phyloP scores from a whole-genome alignment of 306 rosid genomes.

The Castanospermum australe region DNA sequence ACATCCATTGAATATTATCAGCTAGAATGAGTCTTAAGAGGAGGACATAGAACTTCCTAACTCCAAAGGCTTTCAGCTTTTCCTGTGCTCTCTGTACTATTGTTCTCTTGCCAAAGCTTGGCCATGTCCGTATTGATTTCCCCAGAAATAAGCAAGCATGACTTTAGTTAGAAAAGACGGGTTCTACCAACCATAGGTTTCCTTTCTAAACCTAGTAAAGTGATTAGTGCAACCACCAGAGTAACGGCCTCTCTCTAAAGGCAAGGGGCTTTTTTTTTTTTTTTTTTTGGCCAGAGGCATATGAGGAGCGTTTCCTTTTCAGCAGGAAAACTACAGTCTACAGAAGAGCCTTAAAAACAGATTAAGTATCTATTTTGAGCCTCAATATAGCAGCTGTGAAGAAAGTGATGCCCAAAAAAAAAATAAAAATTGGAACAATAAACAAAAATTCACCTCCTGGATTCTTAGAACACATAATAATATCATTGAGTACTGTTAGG shows the following conservation, averaged over 20 bases:
- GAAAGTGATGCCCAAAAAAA: background rate
- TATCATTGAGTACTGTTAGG: background rate
- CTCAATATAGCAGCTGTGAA: background rate
- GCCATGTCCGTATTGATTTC: background rate
- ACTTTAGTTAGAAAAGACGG: slow-evolving; percentile 19
- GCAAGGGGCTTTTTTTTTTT: no score
- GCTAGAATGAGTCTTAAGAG: background rate
- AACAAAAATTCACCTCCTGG: background rate
- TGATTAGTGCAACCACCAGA: slow-evolving; percentile 8
- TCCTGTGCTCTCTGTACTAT: slow-evolving; percentile 13
- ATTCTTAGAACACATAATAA: background rate
- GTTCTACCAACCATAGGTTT: slow-evolving; percentile 11
- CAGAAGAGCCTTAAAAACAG: background rate
- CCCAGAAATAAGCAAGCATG: slow-evolving; percentile 21
- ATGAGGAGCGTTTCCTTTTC: background rate
- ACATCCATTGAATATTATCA: background rate
- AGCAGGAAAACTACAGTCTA: background rate
- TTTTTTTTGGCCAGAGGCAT: background rate
- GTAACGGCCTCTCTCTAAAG: background rate
- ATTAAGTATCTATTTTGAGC: background rate
- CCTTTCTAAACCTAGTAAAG: slow-evolving; percentile 4
- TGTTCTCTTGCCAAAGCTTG: slow-evolving; percentile 1
- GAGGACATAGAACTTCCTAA: background rate
- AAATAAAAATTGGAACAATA: no score
- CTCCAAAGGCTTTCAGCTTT: background rate